A percentile compares a stretch with the other conserved stretches of the same genome.
These are phyloP conservation scores for Backusella liffmaniae DNA, from an alignment of 192 early-diverging fungal species.

Conservation along the genomic window DNA sequence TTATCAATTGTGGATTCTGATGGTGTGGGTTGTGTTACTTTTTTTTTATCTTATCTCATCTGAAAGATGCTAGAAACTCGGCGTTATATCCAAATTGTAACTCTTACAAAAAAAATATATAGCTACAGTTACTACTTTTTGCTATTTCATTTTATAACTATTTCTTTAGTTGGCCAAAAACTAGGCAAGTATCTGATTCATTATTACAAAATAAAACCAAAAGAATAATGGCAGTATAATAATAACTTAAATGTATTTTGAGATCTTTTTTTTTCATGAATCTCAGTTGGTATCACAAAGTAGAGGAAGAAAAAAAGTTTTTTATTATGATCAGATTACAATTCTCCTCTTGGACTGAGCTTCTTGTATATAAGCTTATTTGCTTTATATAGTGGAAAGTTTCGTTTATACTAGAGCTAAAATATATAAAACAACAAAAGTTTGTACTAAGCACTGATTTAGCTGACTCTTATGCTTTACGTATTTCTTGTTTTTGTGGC, in stretches of 20 bases:
- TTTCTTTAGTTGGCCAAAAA: too few relatives aligned
- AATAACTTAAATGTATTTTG: too few relatives aligned
- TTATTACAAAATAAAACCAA: too few relatives aligned
- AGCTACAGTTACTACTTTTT: too few relatives aligned
- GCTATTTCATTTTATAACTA: too few relatives aligned
- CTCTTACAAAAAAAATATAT: too few relatives aligned
- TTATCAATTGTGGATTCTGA: background rate
- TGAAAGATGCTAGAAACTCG: background rate
- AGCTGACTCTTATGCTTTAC: background rate
- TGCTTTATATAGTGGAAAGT: background rate
- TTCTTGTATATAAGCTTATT: too few relatives aligned
- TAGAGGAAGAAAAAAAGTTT: background rate
- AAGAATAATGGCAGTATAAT: too few relatives aligned
- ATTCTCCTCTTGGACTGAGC: too few relatives aligned
- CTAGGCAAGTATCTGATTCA: too few relatives aligned
- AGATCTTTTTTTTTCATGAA: background rate
- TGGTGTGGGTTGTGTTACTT: background rate
- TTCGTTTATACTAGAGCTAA: background rate
- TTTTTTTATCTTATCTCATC: conserved; percentile 2
- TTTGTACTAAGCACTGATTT: background rate
- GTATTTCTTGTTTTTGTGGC: background rate
- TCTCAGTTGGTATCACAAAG: conserved; percentile 5
- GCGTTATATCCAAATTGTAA: background rate
- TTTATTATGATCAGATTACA: background rate
- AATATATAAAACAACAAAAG: background rate